Evolutionary conservation across 129 eudicot genomes (phyloP).

Genomic region (Lonicera japonica): DNA sequence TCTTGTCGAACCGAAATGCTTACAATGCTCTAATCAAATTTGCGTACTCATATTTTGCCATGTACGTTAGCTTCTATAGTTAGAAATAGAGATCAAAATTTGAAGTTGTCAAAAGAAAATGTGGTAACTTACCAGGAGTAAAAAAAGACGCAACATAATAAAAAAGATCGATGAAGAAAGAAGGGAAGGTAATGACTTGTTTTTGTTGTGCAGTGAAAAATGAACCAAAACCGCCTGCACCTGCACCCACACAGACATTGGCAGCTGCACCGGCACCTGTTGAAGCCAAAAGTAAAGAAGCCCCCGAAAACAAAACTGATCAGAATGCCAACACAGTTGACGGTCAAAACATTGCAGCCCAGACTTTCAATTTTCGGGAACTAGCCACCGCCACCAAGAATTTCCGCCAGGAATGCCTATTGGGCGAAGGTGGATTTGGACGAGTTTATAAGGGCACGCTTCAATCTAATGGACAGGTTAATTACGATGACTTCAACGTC

Average conservation of each 20-base stretch:
- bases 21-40: no score
- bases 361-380: slow-evolving; percentile 53
- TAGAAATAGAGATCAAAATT: no score
- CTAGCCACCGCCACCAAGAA: slow-evolving; percentile 67
- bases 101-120: no score
- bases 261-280: no score
- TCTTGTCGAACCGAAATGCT: no score
- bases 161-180: no score
- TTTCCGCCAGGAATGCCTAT: slow-evolving; percentile 52
- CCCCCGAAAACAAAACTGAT: slow-evolving; percentile 10
- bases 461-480: slow-evolving; percentile 49
- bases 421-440: slow-evolving; percentile 71
- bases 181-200: background rate
- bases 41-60: no score
- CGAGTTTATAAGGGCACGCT: slow-evolving; percentile 61
- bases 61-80: no score
- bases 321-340: background rate
- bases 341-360: slow-evolving; percentile 12
- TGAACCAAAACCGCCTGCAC: background rate
- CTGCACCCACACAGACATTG: background rate
- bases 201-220: slow-evolving; percentile 1
- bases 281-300: no score
- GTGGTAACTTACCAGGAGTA: no score
- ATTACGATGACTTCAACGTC: slow-evolving; percentile 1
- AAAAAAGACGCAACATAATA: no score